phyloP scores from a whole-genome alignment of 192 early-diverging fungal genomes.

The Gaertneriomyces sp. region DNA sequence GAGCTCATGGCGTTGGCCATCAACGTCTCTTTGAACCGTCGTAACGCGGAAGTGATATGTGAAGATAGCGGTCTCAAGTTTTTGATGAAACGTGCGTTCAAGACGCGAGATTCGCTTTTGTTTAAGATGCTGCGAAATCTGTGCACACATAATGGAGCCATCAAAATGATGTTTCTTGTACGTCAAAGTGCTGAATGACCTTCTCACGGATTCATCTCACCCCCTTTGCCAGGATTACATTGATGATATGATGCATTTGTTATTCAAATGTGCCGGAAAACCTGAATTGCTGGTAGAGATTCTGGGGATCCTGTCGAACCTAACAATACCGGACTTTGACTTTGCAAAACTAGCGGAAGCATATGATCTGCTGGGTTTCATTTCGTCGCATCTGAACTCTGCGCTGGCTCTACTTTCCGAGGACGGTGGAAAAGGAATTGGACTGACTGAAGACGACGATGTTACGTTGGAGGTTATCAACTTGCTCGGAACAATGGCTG shows the following conservation, averaged over 20 bases:
- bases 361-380: slow-evolving; percentile 41
- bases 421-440: slow-evolving; percentile 12
- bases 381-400: slow-evolving; percentile 25
- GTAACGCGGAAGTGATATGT: slow-evolving; percentile 32
- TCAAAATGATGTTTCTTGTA: slow-evolving; percentile 48
- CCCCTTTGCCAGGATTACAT: slow-evolving; percentile 44
- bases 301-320: slow-evolving; percentile 44
- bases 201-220: slow-evolving; percentile 9
- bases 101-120: slow-evolving; percentile 50
- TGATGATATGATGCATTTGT: slow-evolving; percentile 48
- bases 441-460: slow-evolving; percentile 46
- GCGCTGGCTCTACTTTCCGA: not conserved
- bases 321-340: slow-evolving; percentile 53
- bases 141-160: no score
- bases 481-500: slow-evolving; percentile 50
- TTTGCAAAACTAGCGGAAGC: slow-evolving; percentile 49
- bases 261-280: slow-evolving; percentile 34
- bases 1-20: slow-evolving; percentile 51
- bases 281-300: slow-evolving; percentile 49
- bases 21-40: slow-evolving; percentile 43
- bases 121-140: slow-evolving; percentile 52
- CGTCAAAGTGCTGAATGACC: not conserved
- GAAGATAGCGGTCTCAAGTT: slow-evolving; percentile 53
- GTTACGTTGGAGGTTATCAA: slow-evolving; percentile 46
- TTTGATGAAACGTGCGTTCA: slow-evolving; percentile 50